A percentile compares a stretch with the other conserved stretches of the same genome.
Evolutionary conservation across 2,329 filamentous ascomycete genomes (phyloP).

Genomic region (Alternaria novae-zelandiae): DNA sequence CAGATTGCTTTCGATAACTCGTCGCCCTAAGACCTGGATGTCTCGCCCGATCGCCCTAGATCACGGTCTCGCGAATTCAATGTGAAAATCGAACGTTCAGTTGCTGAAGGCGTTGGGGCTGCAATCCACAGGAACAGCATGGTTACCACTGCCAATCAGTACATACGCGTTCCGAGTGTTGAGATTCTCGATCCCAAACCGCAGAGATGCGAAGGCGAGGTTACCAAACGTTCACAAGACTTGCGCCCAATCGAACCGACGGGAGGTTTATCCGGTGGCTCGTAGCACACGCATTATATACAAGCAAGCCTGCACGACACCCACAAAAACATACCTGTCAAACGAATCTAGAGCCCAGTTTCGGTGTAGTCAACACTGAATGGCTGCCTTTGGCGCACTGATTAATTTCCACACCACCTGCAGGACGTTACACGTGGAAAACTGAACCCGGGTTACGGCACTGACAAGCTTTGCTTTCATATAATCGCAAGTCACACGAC

Average conservation of each 20-base stretch:
- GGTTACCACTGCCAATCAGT: background rate
- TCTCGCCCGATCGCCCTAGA: background rate
- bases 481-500: slow-evolving; percentile 15
- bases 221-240: background rate
- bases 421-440: background rate
- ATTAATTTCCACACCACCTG: slow-evolving; percentile 12
- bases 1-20: slow-evolving; percentile 13
- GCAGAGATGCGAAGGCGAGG: background rate
- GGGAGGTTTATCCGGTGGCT: slow-evolving; percentile 9
- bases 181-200: background rate
- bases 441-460: slow-evolving; percentile 4
- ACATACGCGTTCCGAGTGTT: background rate
- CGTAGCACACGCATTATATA: slow-evolving; percentile 5
- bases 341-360: background rate
- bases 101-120: background rate
- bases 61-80: background rate
- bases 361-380: slow-evolving; percentile 1
- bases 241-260: background rate
- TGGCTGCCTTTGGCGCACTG: background rate
- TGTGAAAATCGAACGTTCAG: background rate
- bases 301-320: background rate
- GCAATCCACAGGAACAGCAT: background rate
- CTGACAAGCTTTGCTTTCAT: slow-evolving; percentile 14
- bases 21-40: background rate
- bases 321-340: background rate